A percentile compares a stretch with the other conserved stretches of the same genome.
Conservation (phyloP, 352 stramenopile genomes). For the Phytophthora multivora region DNA sequence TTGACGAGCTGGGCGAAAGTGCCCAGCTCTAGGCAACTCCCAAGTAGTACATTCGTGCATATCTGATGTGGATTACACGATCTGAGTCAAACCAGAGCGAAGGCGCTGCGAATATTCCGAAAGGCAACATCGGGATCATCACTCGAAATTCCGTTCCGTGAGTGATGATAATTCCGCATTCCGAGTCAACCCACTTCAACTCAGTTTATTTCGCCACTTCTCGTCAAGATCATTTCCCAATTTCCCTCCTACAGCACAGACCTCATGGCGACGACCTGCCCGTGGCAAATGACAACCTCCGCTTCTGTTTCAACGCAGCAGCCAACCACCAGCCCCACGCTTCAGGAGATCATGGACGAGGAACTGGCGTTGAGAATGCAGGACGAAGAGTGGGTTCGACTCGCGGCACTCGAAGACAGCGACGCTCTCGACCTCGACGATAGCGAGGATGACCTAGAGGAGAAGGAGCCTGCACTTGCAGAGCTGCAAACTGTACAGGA, state of each 20-base stretch:
- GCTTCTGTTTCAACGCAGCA: slow-evolving; percentile 1
- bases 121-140: slow-evolving; percentile 19
- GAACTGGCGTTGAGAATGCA: slow-evolving; percentile 53
- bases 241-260: slow-evolving; percentile 6
- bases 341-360: slow-evolving; percentile 77
- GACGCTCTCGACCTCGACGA: slow-evolving; percentile 2
- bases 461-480: slow-evolving; percentile 9
- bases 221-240: slow-evolving; percentile 8
- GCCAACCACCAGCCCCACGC: slow-evolving; percentile 22
- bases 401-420: slow-evolving; percentile 13
- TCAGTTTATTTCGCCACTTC: neutral
- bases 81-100: slow-evolving; percentile 10
- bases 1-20: too few relatives aligned
- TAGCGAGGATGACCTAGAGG: slow-evolving; percentile 17
- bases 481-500: slow-evolving; percentile 1
- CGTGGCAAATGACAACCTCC: slow-evolving; percentile 15
- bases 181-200: slow-evolving; percentile 20
- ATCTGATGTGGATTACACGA: slow-evolving; percentile 6
- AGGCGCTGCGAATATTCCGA: slow-evolving; percentile 18
- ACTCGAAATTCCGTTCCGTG: neutral
- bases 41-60: too few relatives aligned
- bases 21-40: too few relatives aligned
- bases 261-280: slow-evolving; percentile 15
- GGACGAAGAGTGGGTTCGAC: slow-evolving; percentile 22
- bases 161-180: too few relatives aligned